Percentiles rank a stretch among this genome's conserved stretches.
phyloP scores from a whole-genome alignment of 1,139 yeast genomes.

The Blastobotrys raffinosifermentans region DNA sequence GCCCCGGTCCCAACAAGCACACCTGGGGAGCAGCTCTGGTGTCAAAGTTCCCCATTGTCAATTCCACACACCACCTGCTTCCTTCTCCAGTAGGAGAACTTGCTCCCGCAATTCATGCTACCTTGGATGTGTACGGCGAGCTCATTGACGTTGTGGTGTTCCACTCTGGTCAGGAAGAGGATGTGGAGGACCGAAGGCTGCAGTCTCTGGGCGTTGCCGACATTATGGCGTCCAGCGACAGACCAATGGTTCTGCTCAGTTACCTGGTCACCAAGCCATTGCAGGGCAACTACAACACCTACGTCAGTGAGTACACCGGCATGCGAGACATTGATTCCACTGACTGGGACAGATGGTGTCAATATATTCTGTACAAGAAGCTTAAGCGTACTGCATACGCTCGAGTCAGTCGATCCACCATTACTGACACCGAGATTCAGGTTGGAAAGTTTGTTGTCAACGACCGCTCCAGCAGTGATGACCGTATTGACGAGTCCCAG shows the following conservation, averaged over 20 bases:
- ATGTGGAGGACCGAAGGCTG: constrained; percentile 82
- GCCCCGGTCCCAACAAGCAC: constrained; percentile 97
- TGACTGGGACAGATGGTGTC: constrained; percentile 99
- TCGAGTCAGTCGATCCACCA: constrained; percentile 84
- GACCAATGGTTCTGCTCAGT: constrained; percentile 79
- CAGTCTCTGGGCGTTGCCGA: constrained; percentile 74
- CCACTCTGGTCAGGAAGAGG: constrained; percentile 98
- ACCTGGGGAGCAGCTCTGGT: constrained; percentile 96
- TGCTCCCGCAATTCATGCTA: constrained; percentile 97
- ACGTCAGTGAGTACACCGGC: constrained; percentile 75
- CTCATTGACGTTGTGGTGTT: constrained; percentile 86
- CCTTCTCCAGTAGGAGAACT: constrained; percentile 97
- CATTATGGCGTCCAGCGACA: constrained; percentile 69
- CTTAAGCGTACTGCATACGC: constrained; percentile 90
- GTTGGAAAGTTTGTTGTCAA: constrained; percentile 79
- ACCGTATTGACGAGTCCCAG: constrained; percentile 49
- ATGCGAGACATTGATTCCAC: constrained; percentile 90
- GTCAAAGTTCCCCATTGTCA: constrained; percentile 87
- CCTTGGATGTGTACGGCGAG: constrained; percentile 84
- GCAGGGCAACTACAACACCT: constrained; percentile 86
- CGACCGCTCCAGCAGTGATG: constrained; percentile 46
- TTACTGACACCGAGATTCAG: constrained; percentile 95
- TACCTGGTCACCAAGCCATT: constrained; percentile 84
- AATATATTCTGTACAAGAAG: constrained; percentile 83
- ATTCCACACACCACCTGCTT: constrained; percentile 82